These are phyloP conservation scores for Candida coquimbonensis DNA, from an alignment of 805 yeast genomes.

Conservation along the genomic window DNA sequence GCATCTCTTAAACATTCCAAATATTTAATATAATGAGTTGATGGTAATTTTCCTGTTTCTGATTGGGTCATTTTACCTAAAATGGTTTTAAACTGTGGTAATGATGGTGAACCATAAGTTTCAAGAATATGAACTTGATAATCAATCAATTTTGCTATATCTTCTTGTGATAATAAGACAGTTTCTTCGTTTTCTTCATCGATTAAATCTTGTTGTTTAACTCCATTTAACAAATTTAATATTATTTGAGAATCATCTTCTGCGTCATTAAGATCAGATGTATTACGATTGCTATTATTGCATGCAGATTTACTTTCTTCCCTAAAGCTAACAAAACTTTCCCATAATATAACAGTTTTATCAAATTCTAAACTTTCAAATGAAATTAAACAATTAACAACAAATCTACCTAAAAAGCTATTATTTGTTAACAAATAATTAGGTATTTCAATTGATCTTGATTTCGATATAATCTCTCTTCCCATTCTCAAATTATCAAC, in stretches of 20 bases:
- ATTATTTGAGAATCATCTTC: slow-evolving; percentile 17
- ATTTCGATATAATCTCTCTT: slow-evolving; percentile 16
- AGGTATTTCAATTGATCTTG: slow-evolving; percentile 11
- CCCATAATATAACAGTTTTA: slow-evolving; percentile 37
- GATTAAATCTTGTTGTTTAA: slow-evolving; percentile 1
- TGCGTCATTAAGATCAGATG: slow-evolving; percentile 14
- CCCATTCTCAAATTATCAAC: slow-evolving; percentile 30
- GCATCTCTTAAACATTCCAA: slow-evolving; percentile 50
- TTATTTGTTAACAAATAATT: slow-evolving; percentile 26
- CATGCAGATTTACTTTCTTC: slow-evolving; percentile 17
- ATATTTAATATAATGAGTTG: slow-evolving; percentile 51
- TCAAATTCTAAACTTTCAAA: slow-evolving; percentile 41
- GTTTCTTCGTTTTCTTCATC: slow-evolving; percentile 12
- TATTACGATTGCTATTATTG: slow-evolving; percentile 17
- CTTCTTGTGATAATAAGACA: slow-evolving; percentile 42
- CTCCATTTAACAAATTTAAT: slow-evolving; percentile 9
- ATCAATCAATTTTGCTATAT: slow-evolving; percentile 41
- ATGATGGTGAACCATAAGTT: slow-evolving; percentile 42
- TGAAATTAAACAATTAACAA: slow-evolving; percentile 31
- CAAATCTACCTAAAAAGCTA: slow-evolving; percentile 42
- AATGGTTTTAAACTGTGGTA: slow-evolving; percentile 34
- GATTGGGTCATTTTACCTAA: slow-evolving; percentile 41
- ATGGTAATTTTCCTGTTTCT: slow-evolving; percentile 36
- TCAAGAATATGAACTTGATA: slow-evolving; percentile 49
- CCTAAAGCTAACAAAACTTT: slow-evolving; percentile 32